Conservation (phyloP, 257 asterid genomes). For the Jacaranda copaia region DNA sequence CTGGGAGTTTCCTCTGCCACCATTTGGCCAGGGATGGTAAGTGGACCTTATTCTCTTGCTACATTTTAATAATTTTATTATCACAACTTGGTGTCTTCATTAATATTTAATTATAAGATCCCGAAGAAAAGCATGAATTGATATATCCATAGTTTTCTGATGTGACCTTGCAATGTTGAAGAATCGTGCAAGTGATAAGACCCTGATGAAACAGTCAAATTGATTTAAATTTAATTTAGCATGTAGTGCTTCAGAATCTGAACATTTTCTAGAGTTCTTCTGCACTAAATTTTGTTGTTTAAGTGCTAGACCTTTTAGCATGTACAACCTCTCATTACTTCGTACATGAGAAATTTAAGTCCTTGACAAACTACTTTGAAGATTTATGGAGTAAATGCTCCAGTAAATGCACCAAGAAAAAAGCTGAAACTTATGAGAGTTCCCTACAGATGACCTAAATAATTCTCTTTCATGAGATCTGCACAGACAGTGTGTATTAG, state of each 20-base stretch:
- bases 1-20: slow-evolving; percentile 95
- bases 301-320: not conserved
- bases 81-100: not conserved
- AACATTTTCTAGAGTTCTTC: slow-evolving; percentile 11
- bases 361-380: not conserved
- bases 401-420: not conserved
- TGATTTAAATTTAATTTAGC: not conserved
- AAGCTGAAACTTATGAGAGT: not conserved
- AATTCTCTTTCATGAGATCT: not conserved
- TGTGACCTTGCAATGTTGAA: not conserved
- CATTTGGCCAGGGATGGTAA: slow-evolving; percentile 96
- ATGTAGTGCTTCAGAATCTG: not conserved
- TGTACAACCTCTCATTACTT: slow-evolving; percentile 1
- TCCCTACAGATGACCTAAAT: slow-evolving; percentile 3
- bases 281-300: not conserved
- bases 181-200: not conserved
- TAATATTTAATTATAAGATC: not conserved
- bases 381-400: slow-evolving; percentile 3
- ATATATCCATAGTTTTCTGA: not conserved
- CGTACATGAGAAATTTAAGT: not conserved
- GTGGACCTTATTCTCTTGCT: slow-evolving; percentile 31
- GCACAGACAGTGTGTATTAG: not conserved
- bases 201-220: not conserved
- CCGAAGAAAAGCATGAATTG: slow-evolving; percentile 7
- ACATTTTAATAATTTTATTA: slow-evolving; percentile 1